Percentiles rank a stretch among this genome's conserved stretches.
These are phyloP conservation scores for Verticillium zaregamsianum DNA, from an alignment of 2,329 filamentous ascomycete species.

Conservation along the genomic window DNA sequence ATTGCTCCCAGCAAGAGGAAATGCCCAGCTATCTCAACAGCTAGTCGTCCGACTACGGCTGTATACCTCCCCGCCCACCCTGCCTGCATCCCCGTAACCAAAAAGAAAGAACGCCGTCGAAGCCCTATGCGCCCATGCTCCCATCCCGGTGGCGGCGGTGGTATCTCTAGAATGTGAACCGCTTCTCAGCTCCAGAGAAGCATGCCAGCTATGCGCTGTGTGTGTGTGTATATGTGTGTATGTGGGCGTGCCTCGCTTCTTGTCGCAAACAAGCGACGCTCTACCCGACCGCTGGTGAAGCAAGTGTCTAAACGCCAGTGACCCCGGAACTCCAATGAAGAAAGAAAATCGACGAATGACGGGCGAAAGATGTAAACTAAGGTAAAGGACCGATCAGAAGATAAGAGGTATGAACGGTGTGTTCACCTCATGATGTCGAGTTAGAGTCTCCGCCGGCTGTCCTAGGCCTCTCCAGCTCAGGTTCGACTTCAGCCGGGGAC, in stretches of 20 bases:
- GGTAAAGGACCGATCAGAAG: not conserved
- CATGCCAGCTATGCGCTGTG: not conserved
- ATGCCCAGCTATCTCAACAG: not conserved
- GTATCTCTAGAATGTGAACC: not conserved
- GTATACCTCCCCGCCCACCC: not conserved
- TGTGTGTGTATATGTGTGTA: not conserved
- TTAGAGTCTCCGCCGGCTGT: conserved; percentile 29
- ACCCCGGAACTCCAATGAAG: not conserved
- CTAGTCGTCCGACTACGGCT: not conserved
- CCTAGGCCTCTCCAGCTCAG: conserved; percentile 22
- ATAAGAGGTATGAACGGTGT: not conserved
- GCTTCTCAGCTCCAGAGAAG: not conserved
- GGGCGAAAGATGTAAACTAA: not conserved
- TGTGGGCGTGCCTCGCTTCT: not conserved
- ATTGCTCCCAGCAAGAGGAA: not conserved
- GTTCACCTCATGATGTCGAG: conserved; percentile 10
- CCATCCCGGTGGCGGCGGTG: not conserved
- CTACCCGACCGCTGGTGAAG: not conserved
- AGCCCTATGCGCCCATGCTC: not conserved
- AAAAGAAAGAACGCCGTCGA: not conserved
- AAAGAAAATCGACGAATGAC: not conserved
- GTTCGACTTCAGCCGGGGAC: conserved; percentile 10
- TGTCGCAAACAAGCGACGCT: not conserved
- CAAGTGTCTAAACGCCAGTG: not conserved
- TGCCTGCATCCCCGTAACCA: not conserved